Evolutionary conservation across 768 basidiomycete species (phyloP).

Genomic region (Tylopilus sp.): DNA sequence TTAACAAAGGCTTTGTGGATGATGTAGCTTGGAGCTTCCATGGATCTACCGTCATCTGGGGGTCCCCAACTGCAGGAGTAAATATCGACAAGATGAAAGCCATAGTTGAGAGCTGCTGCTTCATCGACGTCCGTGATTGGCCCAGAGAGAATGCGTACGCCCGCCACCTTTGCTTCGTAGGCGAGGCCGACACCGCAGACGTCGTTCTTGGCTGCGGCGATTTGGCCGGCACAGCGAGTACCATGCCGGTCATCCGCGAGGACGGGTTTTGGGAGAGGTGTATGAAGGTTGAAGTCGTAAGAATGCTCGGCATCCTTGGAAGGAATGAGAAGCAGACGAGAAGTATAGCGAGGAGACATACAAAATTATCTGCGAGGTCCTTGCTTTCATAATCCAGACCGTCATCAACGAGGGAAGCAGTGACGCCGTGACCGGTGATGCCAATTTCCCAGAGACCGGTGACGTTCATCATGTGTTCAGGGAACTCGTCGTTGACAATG

Average conservation of each 20-base stretch:
- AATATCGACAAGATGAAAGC: slow-evolving; percentile 87
- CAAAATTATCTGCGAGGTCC: slow-evolving; percentile 90
- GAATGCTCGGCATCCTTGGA: slow-evolving; percentile 82
- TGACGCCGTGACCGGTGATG: slow-evolving; percentile 81
- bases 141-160: slow-evolving; percentile 92
- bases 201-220: slow-evolving; percentile 89
- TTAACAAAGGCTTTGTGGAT: slow-evolving; percentile 94
- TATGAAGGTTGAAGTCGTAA: slow-evolving; percentile 96
- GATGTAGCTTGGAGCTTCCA: slow-evolving; percentile 91
- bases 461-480: slow-evolving; percentile 89
- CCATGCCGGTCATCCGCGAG: slow-evolving; percentile 94
- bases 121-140: slow-evolving; percentile 95
- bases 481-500: slow-evolving; percentile 81
- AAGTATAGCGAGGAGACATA: slow-evolving; percentile 40
- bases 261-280: slow-evolving; percentile 78
- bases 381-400: slow-evolving; percentile 87
- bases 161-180: slow-evolving; percentile 87
- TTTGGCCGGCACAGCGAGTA: slow-evolving; percentile 95
- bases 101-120: slow-evolving; percentile 91
- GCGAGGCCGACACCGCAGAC: slow-evolving; percentile 95
- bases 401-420: slow-evolving; percentile 90
- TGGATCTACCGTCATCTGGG: slow-evolving; percentile 87
- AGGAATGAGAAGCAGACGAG: background rate
- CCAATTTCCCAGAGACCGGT: slow-evolving; percentile 89
- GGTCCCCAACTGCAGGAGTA: slow-evolving; percentile 98